Evolutionary conservation across 202 grass and related monocot species (phyloP).

Genomic region (Sporobolus alterniflorus): DNA sequence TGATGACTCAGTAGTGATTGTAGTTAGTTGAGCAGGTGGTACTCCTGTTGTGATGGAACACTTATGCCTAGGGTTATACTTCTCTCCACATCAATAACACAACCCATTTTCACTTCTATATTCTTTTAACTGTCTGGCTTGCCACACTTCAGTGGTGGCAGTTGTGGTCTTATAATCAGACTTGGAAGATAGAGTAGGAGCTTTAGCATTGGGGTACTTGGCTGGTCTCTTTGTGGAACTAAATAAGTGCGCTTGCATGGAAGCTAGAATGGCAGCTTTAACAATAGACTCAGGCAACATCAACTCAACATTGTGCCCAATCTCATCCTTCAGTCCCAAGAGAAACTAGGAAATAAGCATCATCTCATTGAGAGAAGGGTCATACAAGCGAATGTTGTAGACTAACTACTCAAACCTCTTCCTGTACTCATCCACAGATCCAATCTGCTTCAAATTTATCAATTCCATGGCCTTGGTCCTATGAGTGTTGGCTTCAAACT

Average conservation of each 20-base stretch:
- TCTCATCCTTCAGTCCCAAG: background rate
- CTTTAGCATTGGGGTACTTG: too few relatives aligned
- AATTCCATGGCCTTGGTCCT: background rate
- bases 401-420: background rate
- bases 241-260: background rate
- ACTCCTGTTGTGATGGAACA: background rate
- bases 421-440: background rate
- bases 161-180: too few relatives aligned
- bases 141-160: background rate
- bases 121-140: background rate
- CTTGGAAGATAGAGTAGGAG: too few relatives aligned
- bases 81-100: background rate
- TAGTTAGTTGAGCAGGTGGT: background rate
- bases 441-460: background rate
- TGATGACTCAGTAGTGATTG: background rate
- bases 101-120: background rate
- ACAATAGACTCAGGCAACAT: background rate
- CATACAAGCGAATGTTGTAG: background rate
- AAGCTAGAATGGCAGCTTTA: background rate
- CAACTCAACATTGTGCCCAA: background rate
- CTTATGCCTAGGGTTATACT: background rate
- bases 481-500: background rate
- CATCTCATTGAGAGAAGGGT: background rate
- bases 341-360: background rate
- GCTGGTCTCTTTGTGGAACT: too few relatives aligned